Percentiles rank a stretch among this genome's conserved stretches.
Conservation (phyloP, 805 yeast species). For the Zygosaccharomyces bisporus region DNA sequence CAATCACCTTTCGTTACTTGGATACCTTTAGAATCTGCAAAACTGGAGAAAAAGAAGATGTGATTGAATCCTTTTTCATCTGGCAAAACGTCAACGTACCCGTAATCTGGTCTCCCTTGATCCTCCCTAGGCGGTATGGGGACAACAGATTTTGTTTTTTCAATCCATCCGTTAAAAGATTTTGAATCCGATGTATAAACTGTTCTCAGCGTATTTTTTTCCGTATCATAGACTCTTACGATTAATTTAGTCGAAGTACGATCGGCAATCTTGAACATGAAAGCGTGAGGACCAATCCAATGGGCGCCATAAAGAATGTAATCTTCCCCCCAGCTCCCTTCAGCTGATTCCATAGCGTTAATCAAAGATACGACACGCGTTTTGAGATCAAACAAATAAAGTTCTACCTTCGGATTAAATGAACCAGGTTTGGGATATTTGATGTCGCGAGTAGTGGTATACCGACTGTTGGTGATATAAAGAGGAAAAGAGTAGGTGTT, state of each 20-base stretch:
- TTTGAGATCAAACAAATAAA: slow-evolving; percentile 42
- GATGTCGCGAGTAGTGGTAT: slow-evolving; percentile 46
- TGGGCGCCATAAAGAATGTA: slow-evolving; percentile 58
- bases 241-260: slow-evolving; percentile 56
- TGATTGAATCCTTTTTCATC: slow-evolving; percentile 54
- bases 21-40: slow-evolving; percentile 39
- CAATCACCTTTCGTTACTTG: slow-evolving; percentile 46
- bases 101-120: slow-evolving; percentile 37
- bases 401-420: slow-evolving; percentile 50
- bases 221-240: slow-evolving; percentile 43
- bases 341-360: slow-evolving; percentile 16
- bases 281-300: slow-evolving; percentile 51
- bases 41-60: slow-evolving; percentile 54
- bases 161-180: slow-evolving; percentile 57
- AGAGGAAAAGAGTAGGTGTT: slow-evolving; percentile 49
- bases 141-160: slow-evolving; percentile 42
- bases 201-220: slow-evolving; percentile 32
- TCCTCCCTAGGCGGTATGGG: slow-evolving; percentile 39
- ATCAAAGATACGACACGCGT: slow-evolving; percentile 25
- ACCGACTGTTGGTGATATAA: slow-evolving; percentile 42
- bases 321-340: slow-evolving; percentile 32
- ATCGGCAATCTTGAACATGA: slow-evolving; percentile 59
- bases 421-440: slow-evolving; percentile 76
- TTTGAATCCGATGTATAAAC: slow-evolving; percentile 44
- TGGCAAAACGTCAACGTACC: slow-evolving; percentile 62